Evolutionary conservation across 148 eudicot genomes (phyloP).

Genomic region (Vaccinium vitisidaea): DNA sequence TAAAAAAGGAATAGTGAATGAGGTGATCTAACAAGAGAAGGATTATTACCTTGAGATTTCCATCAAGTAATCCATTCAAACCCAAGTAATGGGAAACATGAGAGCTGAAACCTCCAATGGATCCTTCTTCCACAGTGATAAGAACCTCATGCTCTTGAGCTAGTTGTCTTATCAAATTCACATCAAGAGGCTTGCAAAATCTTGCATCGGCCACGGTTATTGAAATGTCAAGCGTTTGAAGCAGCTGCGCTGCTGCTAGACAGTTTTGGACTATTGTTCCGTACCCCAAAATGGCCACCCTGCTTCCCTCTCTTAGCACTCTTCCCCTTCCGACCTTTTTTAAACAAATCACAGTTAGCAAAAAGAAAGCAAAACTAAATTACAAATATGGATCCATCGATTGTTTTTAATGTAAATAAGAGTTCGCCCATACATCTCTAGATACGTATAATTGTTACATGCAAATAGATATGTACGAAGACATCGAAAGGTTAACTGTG

Average conservation of each 20-base stretch:
- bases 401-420: no score
- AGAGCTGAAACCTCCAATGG: conserved; percentile 44
- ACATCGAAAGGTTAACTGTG: neutral
- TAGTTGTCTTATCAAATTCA: conserved; percentile 28
- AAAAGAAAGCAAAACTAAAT: neutral
- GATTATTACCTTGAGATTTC: conserved; percentile 36
- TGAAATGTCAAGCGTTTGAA: conserved; percentile 20
- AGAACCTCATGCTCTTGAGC: conserved; percentile 36
- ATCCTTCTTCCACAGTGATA: conserved; percentile 45
- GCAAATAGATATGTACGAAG: neutral
- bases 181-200: conserved; percentile 48
- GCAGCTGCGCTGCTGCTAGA: conserved; percentile 29
- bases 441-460: neutral
- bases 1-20: neutral
- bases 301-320: conserved; percentile 32
- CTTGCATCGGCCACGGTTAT: conserved; percentile 40
- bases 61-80: conserved; percentile 39
- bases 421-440: no score
- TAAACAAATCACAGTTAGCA: neutral
- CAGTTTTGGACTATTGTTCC: conserved; percentile 43
- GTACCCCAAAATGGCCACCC: conserved; percentile 42
- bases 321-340: conserved; percentile 40
- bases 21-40: neutral
- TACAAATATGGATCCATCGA: neutral
- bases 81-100: conserved; percentile 42